Conservation (phyloP, 2,329 filamentous ascomycete genomes). For the Cladophialophora carrionii region DNA sequence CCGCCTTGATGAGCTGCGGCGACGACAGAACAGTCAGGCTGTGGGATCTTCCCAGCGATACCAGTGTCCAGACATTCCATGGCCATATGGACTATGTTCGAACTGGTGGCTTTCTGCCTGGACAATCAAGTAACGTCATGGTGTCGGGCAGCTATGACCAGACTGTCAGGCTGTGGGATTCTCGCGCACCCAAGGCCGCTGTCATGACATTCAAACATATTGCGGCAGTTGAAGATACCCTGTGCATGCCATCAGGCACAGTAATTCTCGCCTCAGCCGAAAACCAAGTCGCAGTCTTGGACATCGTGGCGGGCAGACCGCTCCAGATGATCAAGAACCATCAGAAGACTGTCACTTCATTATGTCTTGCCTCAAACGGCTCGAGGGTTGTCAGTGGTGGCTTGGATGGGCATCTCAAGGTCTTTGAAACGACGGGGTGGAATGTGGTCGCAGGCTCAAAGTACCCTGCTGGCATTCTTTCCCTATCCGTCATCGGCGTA, state of each 20-base stretch:
- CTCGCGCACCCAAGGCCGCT: constrained; percentile 67
- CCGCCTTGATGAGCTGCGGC: constrained; percentile 81
- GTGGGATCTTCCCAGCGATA: constrained; percentile 87
- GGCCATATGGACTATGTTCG: constrained; percentile 94
- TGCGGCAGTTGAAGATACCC: constrained; percentile 84
- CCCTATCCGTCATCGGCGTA: constrained; percentile 73
- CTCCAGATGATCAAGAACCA: constrained; percentile 87
- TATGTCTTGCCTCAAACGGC: constrained; percentile 79
- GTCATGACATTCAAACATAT: constrained; percentile 95
- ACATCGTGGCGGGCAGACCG: constrained; percentile 87
- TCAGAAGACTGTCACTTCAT: constrained; percentile 93
- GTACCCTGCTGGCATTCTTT: constrained; percentile 88
- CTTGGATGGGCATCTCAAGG: constrained; percentile 93
- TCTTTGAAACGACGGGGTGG: constrained; percentile 93
- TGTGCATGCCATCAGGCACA: constrained; percentile 83
- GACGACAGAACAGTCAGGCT: constrained; percentile 91
- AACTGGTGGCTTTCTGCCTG: constrained; percentile 81
- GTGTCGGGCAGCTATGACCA: constrained; percentile 93
- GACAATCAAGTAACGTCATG: constrained; percentile 69
- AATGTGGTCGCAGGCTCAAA: constrained; percentile 95
- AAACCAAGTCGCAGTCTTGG: constrained; percentile 85
- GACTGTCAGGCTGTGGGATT: constrained; percentile 92
- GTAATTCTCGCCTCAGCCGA: constrained; percentile 82
- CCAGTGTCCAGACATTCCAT: constrained; percentile 74
- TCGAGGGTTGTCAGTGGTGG: constrained; percentile 82